Percentiles rank a stretch among this genome's conserved stretches.
Evolutionary conservation across 257 asterid genomes (phyloP).

Genomic region (Dorcoceras hygrometricum): DNA sequence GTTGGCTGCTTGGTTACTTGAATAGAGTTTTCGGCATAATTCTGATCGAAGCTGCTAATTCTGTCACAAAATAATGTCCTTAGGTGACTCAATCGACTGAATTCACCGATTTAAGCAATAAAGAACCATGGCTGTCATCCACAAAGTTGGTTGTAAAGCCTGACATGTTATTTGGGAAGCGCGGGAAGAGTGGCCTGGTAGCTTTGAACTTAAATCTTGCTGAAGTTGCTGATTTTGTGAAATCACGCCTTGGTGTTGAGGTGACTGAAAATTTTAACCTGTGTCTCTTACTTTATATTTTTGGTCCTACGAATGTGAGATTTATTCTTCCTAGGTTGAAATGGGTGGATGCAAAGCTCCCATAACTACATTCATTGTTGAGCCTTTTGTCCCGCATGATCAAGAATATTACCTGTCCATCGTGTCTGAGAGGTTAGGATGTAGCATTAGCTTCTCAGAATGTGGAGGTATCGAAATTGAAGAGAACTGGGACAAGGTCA

Average conservation of each 20-base stretch:
- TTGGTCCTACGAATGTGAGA: constrained; percentile 20
- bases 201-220: constrained; percentile 82
- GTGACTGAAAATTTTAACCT: constrained; percentile 33
- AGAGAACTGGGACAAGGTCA: constrained; percentile 97
- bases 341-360: constrained; percentile 97
- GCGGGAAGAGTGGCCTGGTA: constrained; percentile 94
- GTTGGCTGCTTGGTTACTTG: neutral
- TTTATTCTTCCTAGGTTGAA: constrained; percentile 58
- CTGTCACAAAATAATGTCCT: constrained; percentile 20
- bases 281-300: neutral
- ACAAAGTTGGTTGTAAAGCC: constrained; percentile 88
- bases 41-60: constrained; percentile 1
- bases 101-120: constrained; percentile 69
- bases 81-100: constrained; percentile 74
- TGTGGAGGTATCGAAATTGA: constrained; percentile 96
- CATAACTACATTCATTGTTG: constrained; percentile 82
- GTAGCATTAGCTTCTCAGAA: constrained; percentile 85
- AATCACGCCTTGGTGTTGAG: constrained; percentile 86
- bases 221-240: constrained; percentile 81
- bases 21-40: constrained; percentile 13
- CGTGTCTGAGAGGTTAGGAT: constrained; percentile 86
- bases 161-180: constrained; percentile 92
- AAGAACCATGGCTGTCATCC: constrained; percentile 87
- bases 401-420: constrained; percentile 79
- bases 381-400: constrained; percentile 89